phyloP scores from a whole-genome alignment of 768 basidiomycete genomes.

The Hortiboletus flavorubellus region DNA sequence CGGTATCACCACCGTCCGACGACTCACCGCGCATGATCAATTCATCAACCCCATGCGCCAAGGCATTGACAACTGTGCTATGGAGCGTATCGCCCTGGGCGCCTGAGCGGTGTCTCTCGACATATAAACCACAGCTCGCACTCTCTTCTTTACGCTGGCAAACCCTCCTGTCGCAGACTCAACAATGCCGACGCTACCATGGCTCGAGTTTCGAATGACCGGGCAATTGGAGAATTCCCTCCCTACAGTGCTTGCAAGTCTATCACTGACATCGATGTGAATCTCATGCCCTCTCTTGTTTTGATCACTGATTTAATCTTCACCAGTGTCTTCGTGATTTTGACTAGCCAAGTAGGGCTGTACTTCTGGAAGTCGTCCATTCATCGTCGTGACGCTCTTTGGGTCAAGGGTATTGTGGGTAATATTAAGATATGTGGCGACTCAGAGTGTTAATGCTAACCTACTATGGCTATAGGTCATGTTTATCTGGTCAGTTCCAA shows the following conservation, averaged over 20 bases:
- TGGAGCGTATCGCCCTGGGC: conserved; percentile 1
- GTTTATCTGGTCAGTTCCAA: conserved; percentile 19
- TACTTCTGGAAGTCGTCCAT: conserved; percentile 20
- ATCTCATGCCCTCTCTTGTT: neutral
- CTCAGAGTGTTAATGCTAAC: neutral
- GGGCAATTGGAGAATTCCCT: conserved; percentile 1
- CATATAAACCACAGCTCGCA: conserved; percentile 9
- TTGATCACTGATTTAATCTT: neutral
- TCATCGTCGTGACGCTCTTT: conserved; percentile 17
- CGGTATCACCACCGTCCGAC: neutral
- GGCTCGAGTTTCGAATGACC: neutral
- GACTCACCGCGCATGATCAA: neutral
- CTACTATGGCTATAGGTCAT: conserved; percentile 10
- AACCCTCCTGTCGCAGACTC: neutral
- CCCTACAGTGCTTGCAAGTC: conserved; percentile 5
- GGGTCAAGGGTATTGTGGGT: conserved; percentile 23
- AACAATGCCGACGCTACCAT: conserved; percentile 1
- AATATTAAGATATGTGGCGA: neutral
- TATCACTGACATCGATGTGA: conserved; percentile 17
- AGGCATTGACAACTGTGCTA: neutral
- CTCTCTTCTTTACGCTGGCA: neutral
- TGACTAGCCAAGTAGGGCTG: conserved; percentile 23
- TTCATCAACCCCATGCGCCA: neutral
- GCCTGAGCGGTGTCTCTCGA: neutral
- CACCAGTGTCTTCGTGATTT: conserved; percentile 16